Percentiles rank a stretch among this genome's conserved stretches.
phyloP scores from a whole-genome alignment of 2,329 filamentous ascomycete genomes.

The Penicillium griseofulvum region DNA sequence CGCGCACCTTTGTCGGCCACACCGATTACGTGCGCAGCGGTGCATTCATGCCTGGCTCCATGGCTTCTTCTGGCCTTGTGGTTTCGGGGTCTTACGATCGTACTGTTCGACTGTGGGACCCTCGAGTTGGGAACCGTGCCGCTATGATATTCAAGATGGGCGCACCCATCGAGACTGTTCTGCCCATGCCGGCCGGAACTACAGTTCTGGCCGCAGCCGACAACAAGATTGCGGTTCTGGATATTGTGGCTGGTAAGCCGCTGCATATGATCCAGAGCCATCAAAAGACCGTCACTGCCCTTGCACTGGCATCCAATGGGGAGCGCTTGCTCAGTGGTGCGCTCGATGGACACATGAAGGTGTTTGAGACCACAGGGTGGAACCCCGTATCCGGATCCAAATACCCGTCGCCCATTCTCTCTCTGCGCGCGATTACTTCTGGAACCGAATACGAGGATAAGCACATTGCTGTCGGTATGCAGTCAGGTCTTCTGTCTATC shows the following conservation, averaged over 20 bases:
- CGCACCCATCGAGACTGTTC: constrained; percentile 83
- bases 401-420: constrained; percentile 87
- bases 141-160: constrained; percentile 95
- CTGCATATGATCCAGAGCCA: constrained; percentile 86
- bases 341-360: constrained; percentile 93
- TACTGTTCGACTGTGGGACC: constrained; percentile 92
- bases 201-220: constrained; percentile 81
- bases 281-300: constrained; percentile 92
- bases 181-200: constrained; percentile 82
- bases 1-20: constrained; percentile 79
- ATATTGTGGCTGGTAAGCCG: constrained; percentile 86
- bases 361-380: constrained; percentile 92
- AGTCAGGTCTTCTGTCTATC: constrained; percentile 86
- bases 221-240: constrained; percentile 84
- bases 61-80: constrained; percentile 66
- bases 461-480: constrained; percentile 92
- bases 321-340: constrained; percentile 81
- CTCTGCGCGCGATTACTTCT: constrained; percentile 70
- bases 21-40: constrained; percentile 88
- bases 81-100: constrained; percentile 93
- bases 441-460: constrained; percentile 74
- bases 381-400: constrained; percentile 94
- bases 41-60: constrained; percentile 70
- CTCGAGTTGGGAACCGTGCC: constrained; percentile 64
- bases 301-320: constrained; percentile 77